A percentile compares a stretch with the other conserved stretches of the same genome.
Conservation (phyloP, 208 protist genomes). For the Wallacemonas rigidus region DNA sequence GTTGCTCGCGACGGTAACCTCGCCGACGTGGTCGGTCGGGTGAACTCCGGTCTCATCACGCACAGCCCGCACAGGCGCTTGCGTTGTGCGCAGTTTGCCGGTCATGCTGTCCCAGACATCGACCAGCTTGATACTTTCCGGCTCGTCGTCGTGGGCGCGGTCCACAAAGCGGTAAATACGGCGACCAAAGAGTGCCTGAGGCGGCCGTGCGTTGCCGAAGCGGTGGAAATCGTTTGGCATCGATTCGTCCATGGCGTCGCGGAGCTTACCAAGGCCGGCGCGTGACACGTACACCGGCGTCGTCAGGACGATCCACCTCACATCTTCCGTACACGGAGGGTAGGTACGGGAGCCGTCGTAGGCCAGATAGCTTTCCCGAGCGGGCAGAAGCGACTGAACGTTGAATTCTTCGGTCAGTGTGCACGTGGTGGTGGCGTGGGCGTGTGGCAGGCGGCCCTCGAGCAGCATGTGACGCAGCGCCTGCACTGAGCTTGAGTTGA, state of each 20-base stretch:
- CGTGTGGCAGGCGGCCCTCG: constrained; percentile 54
- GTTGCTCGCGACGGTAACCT: background rate
- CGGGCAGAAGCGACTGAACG: constrained; percentile 48
- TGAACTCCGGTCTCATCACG: background rate
- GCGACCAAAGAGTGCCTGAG: constrained; percentile 66
- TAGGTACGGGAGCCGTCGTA: constrained; percentile 82
- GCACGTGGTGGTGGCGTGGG: constrained; percentile 63
- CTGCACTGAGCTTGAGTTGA: constrained; percentile 57
- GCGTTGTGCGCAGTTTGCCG: background rate
- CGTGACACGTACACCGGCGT: constrained; percentile 66
- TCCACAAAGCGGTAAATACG: constrained; percentile 71
- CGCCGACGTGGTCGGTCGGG: background rate
- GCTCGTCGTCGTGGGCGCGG: constrained; percentile 20
- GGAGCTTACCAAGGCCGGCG: constrained; percentile 48
- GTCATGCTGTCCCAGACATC: constrained; percentile 22
- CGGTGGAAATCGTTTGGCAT: constrained; percentile 55
- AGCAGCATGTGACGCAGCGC: constrained; percentile 69
- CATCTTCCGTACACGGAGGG: constrained; percentile 73
- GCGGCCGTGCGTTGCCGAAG: constrained; percentile 56
- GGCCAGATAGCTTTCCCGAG: constrained; percentile 57
- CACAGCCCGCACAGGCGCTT: background rate
- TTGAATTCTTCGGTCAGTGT: constrained; percentile 54
- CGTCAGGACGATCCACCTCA: constrained; percentile 82
- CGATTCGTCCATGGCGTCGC: constrained; percentile 39
- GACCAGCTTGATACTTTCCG: constrained; percentile 19